Conservation (phyloP, 192 early-diverging fungal genomes). For the Coemansia sp. region DNA sequence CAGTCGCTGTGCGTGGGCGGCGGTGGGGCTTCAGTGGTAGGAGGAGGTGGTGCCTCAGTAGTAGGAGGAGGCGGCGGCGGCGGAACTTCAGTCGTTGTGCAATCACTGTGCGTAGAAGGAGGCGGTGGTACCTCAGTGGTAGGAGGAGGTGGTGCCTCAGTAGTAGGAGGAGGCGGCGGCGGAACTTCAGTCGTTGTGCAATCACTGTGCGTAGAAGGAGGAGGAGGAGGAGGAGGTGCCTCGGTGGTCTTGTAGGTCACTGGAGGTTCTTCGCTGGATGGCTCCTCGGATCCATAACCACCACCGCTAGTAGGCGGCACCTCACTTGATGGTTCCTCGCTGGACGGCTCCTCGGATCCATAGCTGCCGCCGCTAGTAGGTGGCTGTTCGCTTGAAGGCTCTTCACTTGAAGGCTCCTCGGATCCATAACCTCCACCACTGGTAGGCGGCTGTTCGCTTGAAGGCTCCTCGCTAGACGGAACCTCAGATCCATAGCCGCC, state of each 20-base stretch:
- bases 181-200: too few relatives aligned
- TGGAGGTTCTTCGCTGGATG: constrained; percentile 16
- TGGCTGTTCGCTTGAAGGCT: constrained; percentile 22
- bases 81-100: too few relatives aligned
- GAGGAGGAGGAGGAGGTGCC: neutral
- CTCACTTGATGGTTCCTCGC: constrained; percentile 24
- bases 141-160: neutral
- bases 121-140: neutral
- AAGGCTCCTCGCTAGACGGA: constrained; percentile 21
- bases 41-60: neutral
- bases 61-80: too few relatives aligned
- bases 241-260: constrained; percentile 14
- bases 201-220: neutral
- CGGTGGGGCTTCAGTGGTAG: constrained; percentile 22
- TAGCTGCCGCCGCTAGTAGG: neutral
- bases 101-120: neutral
- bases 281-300: constrained; percentile 22
- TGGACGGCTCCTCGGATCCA: constrained; percentile 13
- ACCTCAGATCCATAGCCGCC: constrained; percentile 8
- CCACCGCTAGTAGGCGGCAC: neutral
- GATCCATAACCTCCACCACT: neutral
- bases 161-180: constrained; percentile 5
- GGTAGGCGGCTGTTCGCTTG: constrained; percentile 8
- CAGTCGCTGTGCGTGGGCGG: neutral
- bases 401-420: constrained; percentile 19